Evolutionary conservation across 176 grass and related monocot genomes (phyloP), one percentile per base, ranked within the genome.

Genomic region (Guadua angustifolia): DNA sequence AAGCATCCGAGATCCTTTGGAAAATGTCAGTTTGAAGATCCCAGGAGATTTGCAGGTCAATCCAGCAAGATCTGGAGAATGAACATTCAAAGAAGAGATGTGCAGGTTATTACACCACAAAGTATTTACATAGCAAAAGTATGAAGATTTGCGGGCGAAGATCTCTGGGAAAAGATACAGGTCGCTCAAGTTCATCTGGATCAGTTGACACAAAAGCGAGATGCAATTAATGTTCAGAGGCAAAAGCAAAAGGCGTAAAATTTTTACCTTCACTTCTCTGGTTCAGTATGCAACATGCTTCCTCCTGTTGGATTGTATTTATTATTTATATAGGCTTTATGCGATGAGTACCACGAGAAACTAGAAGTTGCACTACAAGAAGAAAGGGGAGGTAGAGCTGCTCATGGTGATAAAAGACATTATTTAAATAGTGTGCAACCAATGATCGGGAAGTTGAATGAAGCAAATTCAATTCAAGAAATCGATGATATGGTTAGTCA

Each of bases 381-480:
- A 86, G 91, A 95, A 61, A 84, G 46, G 79, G 85, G 75, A 79
- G 89, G 85, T 45, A 89, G 96, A 86, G 58, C 78, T 87, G 91
- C 84, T 35, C 85, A 85, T 73, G 74, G 51, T 81, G 88, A 85
- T 52, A 99, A 99, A 66, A 94, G 81, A 59, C 79, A 79, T 76
- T 83, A 90, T 81, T 85, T 95, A 84, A 91, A 86, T 62, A 82
- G 82, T 75, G 68, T 94, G 17, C 83, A 86, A 43, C 88, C 91
- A 53, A 86, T 78, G 38, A 87, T 99, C 9, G 94, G 89, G 61
- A 99, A 94, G 85, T 59, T 99, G 79, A 92, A 94, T 58, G 89
- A 90, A 86, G 96, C 83, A 78, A 95, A 88, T 74, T 99, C 96
- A 5, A 74, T 99, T 87, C 89, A 95, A 84, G 93, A 95, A 88